These are phyloP conservation scores for Lathyrus tuberosus DNA, from an alignment of 306 rosid species.

Conservation along the genomic window DNA sequence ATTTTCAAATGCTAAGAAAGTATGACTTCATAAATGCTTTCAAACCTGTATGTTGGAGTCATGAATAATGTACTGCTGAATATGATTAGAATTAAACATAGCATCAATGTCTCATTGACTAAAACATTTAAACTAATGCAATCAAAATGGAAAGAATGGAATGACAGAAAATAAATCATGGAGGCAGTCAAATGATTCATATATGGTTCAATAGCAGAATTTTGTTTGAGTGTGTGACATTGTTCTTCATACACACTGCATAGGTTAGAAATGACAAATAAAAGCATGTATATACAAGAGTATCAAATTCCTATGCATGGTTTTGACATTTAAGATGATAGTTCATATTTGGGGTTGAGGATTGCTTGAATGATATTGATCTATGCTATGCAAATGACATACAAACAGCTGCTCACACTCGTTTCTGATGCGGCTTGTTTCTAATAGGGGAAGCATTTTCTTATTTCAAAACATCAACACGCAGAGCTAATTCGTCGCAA, in stretches of 20 bases:
- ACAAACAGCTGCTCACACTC: too few relatives aligned
- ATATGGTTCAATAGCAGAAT: conserved; percentile 19
- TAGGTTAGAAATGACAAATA: conserved; percentile 54
- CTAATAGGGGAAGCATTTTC: conserved; percentile 10
- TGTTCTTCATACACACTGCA: conserved; percentile 33
- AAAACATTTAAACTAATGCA: conserved; percentile 29
- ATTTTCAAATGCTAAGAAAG: conserved; percentile 25
- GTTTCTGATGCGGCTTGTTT: too few relatives aligned
- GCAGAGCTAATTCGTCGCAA: too few relatives aligned
- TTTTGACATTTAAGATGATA: conserved; percentile 29
- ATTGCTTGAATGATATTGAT: conserved; percentile 18
- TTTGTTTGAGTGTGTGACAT: conserved; percentile 6
- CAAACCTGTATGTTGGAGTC: conserved; percentile 22
- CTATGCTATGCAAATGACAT: conserved; percentile 26
- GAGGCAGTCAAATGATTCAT: conserved; percentile 29
- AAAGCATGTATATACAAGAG: conserved; percentile 95
- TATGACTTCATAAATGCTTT: conserved; percentile 19
- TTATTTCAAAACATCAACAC: too few relatives aligned
- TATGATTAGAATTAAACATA: conserved; percentile 33
- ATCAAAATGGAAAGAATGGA: conserved; percentile 4
- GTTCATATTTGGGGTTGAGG: conserved; percentile 20
- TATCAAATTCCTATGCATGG: conserved; percentile 2
- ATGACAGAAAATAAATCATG: not conserved
- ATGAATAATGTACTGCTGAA: conserved; percentile 22
- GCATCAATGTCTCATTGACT: conserved; percentile 30